Percentiles rank a stretch among this genome's conserved stretches.
These are phyloP conservation scores for Piromyces finnis DNA, from an alignment of 192 early-diverging fungal genomes.

Conservation along the genomic window DNA sequence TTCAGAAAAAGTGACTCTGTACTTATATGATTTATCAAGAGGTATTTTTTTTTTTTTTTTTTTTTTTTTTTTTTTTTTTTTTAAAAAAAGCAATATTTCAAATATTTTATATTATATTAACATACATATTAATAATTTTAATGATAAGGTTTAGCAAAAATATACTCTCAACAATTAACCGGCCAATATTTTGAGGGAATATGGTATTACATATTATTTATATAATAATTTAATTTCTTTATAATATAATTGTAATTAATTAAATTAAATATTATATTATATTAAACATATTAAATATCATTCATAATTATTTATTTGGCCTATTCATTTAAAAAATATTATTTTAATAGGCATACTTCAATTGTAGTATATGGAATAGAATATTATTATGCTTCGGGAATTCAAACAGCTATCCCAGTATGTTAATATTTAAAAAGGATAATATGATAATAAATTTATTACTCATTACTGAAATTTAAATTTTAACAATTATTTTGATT, in stretches of 20 bases:
- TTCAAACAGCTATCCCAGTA: slow-evolving; percentile 13
- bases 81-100: too few relatives aligned
- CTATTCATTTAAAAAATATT: too few relatives aligned
- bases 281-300: too few relatives aligned
- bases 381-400: slow-evolving; percentile 64
- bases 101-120: too few relatives aligned
- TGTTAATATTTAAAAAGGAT: not conserved
- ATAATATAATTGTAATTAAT: too few relatives aligned
- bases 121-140: too few relatives aligned
- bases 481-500: slow-evolving; percentile 2
- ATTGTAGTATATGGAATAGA: slow-evolving; percentile 61
- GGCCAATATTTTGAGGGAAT: slow-evolving; percentile 56
- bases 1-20: not conserved
- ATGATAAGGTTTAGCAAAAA: slow-evolving; percentile 48
- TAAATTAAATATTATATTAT: too few relatives aligned
- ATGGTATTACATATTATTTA: slow-evolving; percentile 10
- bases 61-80: too few relatives aligned
- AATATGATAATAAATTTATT: too few relatives aligned
- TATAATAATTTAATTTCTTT: too few relatives aligned
- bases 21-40: not conserved
- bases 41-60: not conserved
- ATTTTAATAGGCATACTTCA: slow-evolving; percentile 48
- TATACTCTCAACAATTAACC: slow-evolving; percentile 36
- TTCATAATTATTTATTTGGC: too few relatives aligned
- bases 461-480: slow-evolving; percentile 1